phyloP scores from a whole-genome alignment of 2,329 filamentous ascomycete genomes.

The Hypoxylon sp. region DNA sequence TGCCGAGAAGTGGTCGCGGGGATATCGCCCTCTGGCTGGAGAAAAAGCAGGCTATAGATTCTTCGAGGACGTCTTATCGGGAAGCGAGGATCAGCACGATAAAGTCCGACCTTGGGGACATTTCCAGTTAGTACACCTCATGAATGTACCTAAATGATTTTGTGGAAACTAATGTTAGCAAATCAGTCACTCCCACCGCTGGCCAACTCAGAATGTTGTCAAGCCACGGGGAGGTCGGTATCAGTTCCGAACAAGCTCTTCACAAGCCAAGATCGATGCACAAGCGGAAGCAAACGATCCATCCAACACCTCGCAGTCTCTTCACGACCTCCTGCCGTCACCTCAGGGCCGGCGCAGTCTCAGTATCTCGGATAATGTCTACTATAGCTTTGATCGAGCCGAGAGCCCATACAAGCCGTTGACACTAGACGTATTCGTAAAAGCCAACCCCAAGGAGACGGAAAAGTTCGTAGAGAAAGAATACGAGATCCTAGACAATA shows the following conservation, averaged over 20 bases:
- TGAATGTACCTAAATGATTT: not conserved
- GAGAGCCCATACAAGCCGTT: slow-evolving; percentile 59
- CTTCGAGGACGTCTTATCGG: slow-evolving; percentile 39
- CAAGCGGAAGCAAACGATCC: slow-evolving; percentile 57
- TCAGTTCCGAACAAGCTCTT: slow-evolving; percentile 50
- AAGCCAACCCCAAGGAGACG: slow-evolving; percentile 58
- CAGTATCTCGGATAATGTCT: slow-evolving; percentile 55
- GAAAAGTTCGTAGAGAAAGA: slow-evolving; percentile 64
- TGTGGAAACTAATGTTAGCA: slow-evolving; percentile 26
- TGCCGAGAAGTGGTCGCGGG: slow-evolving; percentile 60
- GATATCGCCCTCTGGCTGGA: slow-evolving; percentile 55
- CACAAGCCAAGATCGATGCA: slow-evolving; percentile 55
- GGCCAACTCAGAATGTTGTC: slow-evolving; percentile 56
- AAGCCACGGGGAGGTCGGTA: slow-evolving; percentile 53
- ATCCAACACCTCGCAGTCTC: slow-evolving; percentile 54
- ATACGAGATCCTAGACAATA: slow-evolving; percentile 64
- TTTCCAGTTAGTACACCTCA: slow-evolving; percentile 53
- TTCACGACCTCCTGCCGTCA: slow-evolving; percentile 55
- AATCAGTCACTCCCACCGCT: slow-evolving; percentile 34
- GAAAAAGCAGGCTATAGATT: slow-evolving; percentile 32
- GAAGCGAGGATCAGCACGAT: slow-evolving; percentile 53
- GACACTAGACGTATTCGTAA: slow-evolving; percentile 59
- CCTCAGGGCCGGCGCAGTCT: slow-evolving; percentile 43
- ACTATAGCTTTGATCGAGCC: slow-evolving; percentile 62
- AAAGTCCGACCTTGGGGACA: slow-evolving; percentile 57